phyloP scores from a whole-genome alignment of 2,329 filamentous ascomycete species.

The Xylariaceae sp. region DNA sequence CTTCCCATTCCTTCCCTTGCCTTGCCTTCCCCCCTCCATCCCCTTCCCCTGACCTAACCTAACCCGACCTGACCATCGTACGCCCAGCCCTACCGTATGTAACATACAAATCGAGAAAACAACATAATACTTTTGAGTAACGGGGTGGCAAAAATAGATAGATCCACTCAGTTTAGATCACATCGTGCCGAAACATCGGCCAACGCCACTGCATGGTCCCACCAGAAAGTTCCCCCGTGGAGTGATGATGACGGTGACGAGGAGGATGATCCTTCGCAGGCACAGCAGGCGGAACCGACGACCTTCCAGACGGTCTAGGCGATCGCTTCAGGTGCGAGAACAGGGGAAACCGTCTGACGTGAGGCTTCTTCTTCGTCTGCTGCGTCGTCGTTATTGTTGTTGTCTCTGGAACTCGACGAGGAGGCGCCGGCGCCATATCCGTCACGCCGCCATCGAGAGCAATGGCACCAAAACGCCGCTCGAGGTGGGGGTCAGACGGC shows the following conservation, averaged over 20 bases:
- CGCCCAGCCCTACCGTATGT: slow-evolving; percentile 1
- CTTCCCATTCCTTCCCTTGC: background rate
- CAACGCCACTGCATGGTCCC: background rate
- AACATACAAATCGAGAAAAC: slow-evolving; percentile 1
- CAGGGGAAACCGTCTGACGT: slow-evolving; percentile 11
- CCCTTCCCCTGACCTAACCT: no score
- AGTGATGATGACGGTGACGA: no score
- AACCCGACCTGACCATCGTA: background rate
- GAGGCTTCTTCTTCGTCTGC: slow-evolving; percentile 1
- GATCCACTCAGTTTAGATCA: background rate
- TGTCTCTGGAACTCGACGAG: background rate
- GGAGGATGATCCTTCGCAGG: slow-evolving; percentile 1
- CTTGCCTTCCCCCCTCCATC: no score
- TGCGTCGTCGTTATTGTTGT: background rate
- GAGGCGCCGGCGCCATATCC: background rate
- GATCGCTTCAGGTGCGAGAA: slow-evolving; percentile 12
- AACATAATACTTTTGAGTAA: no score
- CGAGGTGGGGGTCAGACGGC: slow-evolving; percentile 14
- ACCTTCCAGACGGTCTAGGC: slow-evolving; percentile 6
- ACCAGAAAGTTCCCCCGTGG: slow-evolving; percentile 2
- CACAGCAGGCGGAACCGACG: slow-evolving; percentile 2
- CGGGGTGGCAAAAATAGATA: no score
- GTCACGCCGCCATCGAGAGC: background rate
- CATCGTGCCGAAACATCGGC: background rate
- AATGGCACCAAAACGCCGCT: background rate